Base-by-base conservation (phyloP, 1,139 yeast species). In the Suhomyces taliae region DNA sequence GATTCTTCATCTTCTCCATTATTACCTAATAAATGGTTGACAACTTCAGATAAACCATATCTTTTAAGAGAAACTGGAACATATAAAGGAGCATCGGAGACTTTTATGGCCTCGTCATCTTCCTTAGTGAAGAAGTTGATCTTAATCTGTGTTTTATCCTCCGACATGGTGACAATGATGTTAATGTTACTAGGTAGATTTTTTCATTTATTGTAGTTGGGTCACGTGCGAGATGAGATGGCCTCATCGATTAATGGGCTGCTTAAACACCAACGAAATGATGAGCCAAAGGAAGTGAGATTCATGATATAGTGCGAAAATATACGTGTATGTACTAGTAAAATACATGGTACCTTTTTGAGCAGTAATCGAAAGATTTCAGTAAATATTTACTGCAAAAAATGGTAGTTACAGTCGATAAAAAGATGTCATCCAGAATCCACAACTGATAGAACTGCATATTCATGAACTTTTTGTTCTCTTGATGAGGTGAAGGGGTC, bases 31-130 rank as follows among this genome's bases (percentile, higher is more conserved):
- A 93, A 76, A 70, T 91, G 97, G 69, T 93, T 95, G 34, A 93
- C 97, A 62, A 93, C 85, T 68, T 93, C 98, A 1, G 97, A 90
- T 42, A 93, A 79, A 45, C 99, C 99, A 64, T 83, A 91, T 65
- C 98, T 79, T 59, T 88, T 90, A 58, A 93, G 77, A 4, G 86
- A 71, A 31, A 87, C 87, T 15, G 99, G 99, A 12, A 90, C 97
- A 61, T 79, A 88, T 48, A 91, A 75, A 8, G 97, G 95, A 37
- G 87, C 81, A 46, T 90, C 96, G n/a, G 87, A 79, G 5, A 90
- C 89, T 44, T 81, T 84, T 44, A 87, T 62, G 19, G 79, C 64
- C 53, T 86, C 84, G 55, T 89, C 95, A 53, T 82, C 85, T 59
- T 91, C 97, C 56, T 93, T 81, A 39, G 98, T 91, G 71, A 87